Base-by-base conservation (phyloP, 176 grass and related monocot genomes). In the Themeda triandra region DNA sequence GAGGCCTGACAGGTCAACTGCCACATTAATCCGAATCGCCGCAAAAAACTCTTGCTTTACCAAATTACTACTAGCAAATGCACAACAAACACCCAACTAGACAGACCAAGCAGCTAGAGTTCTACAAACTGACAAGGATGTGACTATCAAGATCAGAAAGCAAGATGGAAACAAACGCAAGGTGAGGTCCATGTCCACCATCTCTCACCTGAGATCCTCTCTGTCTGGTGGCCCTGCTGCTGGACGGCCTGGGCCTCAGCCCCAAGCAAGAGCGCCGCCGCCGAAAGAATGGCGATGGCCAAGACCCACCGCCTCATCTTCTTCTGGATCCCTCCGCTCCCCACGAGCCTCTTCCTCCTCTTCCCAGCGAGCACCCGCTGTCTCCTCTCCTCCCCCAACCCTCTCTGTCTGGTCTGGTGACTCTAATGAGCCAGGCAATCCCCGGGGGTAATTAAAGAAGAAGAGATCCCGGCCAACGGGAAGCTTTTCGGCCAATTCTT, bases 141-240 rank as follows among this genome's bases (percentile, higher is more conserved):
- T 48, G 27, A 0, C 24, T 28, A 35, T 87, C 75, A 90, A 27
- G 18, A 75, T 81, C 32, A 86, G 28, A 83, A 83, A 58, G 44
- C 54, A 83, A 90, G 59, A 76, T 42, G 25, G 46, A 69, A 76
- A 33, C 44, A 85, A 88, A 58, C 25, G 45, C 8, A 53, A 28
- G 46, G 25, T 40, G 66, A 71, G 44, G 64, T 40, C 80, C 81
- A 53, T 56, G 64, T 40, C 80, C 81, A 54, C 36, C 27, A 64
- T 64, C 63, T 66, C 63, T 73, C 76, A 97, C 94, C 90, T 81
- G 86, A 94, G 80, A 97, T 92, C 88, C 92, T 97, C 90, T 97
- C 94, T 66, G 90, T 92, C 73, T 87, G 84, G 76, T 85, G 92
- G 63, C 81, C 86, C 71, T 93, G 92, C 78, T 78, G 82, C 78